Base-by-base conservation (phyloP, 805 yeast genomes). In the Lachancea sp. region DNA sequence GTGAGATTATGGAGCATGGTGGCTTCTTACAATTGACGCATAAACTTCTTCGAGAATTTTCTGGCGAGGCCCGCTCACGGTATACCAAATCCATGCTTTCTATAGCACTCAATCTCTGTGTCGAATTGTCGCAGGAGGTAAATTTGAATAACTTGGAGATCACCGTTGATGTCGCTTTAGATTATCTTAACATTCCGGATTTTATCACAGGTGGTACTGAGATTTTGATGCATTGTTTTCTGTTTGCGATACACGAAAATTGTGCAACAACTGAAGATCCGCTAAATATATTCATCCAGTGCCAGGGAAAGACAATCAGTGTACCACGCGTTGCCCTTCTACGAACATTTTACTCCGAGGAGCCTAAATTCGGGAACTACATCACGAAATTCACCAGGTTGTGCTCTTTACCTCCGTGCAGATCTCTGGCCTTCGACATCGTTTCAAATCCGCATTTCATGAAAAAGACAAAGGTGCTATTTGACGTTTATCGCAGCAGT, bases 401-500 rank as follows among this genome's bases (percentile, higher is more conserved):
- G n/a, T 54, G 58, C 25, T 54, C 64, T 0, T 36, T 59, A 16
- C 51, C 50, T n/a, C 51, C 52, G 10, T 51, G 56, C 18, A 52
- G 48, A 18, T 49, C 45, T 10, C 43, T 57, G 12, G 49, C 58
- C 20, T 39, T 41, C 13, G 50, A 48, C 5, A 49, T 61, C 1
- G 37, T 58, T 16, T 30, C 42, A 6, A 46, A 56, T 16, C 46
- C 49, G 13, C 41, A 46, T 4, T 61, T 59, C 36, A 37, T 49
- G 18, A 49, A 47, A 15, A 52, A 59, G 31, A 44, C 57, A 3
- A 46, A 49, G 13, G 25, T 50, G 17, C 55, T 63, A 19, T 62
- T 65, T 40, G 54, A 54, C 35, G 43, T 55, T 10, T 63, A 60
- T 38, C 56, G 55, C 34, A 59, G 58, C 32, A 59, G 66, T 38